phyloP scores from a whole-genome alignment of 768 basidiomycete genomes.

The Boletus tylopilopsis region DNA sequence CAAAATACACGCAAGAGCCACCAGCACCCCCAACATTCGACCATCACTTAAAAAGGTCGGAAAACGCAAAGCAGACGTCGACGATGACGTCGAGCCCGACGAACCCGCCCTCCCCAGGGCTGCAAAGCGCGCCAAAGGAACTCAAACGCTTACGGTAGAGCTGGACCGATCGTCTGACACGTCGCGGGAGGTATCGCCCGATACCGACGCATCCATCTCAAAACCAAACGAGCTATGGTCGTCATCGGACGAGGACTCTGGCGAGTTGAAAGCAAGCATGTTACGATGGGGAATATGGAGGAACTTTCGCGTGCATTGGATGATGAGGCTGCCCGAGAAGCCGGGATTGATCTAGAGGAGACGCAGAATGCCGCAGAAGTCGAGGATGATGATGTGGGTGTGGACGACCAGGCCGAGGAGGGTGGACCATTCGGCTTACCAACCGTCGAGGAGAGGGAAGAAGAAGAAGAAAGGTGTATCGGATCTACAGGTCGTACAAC shows the following conservation, averaged over 20 bases:
- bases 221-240: conserved; percentile 30
- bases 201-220: conserved; percentile 18
- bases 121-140: conserved; percentile 36
- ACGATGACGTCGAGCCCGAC: conserved; percentile 27
- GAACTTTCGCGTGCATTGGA: conserved; percentile 76
- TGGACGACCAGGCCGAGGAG: conserved; percentile 37
- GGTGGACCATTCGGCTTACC: conserved; percentile 56
- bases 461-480: conserved; percentile 67
- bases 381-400: conserved; percentile 43
- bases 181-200: conserved; percentile 46
- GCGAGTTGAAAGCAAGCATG: conserved; percentile 49
- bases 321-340: conserved; percentile 60
- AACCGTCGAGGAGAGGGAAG: conserved; percentile 66
- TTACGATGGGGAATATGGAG: conserved; percentile 81
- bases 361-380: conserved; percentile 50
- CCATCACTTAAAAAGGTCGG: conserved; percentile 56
- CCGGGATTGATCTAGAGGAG: conserved; percentile 65
- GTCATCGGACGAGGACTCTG: conserved; percentile 41
- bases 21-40: conserved; percentile 47
- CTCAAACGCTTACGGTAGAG: conserved; percentile 19
- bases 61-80: conserved; percentile 66
- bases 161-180: conserved; percentile 26
- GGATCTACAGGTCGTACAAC: conserved; percentile 72
- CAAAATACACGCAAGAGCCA: conserved; percentile 78
- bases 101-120: conserved; percentile 28